Percentiles rank a stretch among this genome's conserved stretches.
These are phyloP conservation scores for Termitomyces titanicus DNA, from an alignment of 768 basidiomycete genomes.

Conservation along the genomic window DNA sequence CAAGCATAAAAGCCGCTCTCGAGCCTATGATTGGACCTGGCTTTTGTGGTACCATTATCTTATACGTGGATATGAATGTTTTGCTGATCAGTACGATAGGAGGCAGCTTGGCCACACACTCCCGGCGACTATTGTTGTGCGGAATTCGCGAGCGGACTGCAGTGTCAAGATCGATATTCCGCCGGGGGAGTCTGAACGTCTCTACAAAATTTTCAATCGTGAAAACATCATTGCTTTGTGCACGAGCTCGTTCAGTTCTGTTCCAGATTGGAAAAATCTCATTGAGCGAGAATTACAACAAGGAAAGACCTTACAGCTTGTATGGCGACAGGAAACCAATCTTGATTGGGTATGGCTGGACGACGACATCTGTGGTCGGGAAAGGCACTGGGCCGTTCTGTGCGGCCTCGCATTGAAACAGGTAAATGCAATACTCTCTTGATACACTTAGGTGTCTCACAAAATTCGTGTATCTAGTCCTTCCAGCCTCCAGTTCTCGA, in stretches of 20 bases:
- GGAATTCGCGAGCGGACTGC: constrained; percentile 63
- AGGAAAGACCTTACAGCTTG: constrained; percentile 65
- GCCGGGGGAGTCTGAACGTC: constrained; percentile 31
- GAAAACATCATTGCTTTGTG: constrained; percentile 64
- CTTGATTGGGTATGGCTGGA: constrained; percentile 87
- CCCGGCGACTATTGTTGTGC: constrained; percentile 66
- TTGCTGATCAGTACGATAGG: constrained; percentile 37
- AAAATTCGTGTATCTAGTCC: constrained; percentile 21
- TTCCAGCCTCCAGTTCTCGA: constrained; percentile 56
- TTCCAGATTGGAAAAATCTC: constrained; percentile 60
- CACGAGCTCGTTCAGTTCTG: constrained; percentile 46
- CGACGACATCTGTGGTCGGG: constrained; percentile 57
- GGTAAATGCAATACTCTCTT: constrained; percentile 34
- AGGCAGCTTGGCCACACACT: constrained; percentile 68
- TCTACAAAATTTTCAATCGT: constrained; percentile 51
- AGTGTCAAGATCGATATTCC: constrained; percentile 73
- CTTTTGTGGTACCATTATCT: constrained; percentile 56
- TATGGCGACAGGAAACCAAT: constrained; percentile 70
- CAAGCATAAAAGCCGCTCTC: constrained; percentile 72
- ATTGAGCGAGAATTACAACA: constrained; percentile 48
- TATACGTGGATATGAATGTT: neutral
- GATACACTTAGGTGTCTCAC: neutral
- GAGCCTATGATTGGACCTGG: constrained; percentile 91
- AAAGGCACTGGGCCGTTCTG: constrained; percentile 69
- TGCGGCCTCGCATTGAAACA: constrained; percentile 72